These are phyloP conservation scores for Raphanus hybrid DNA, from an alignment of 441 rosid species.

Conservation along the genomic window DNA sequence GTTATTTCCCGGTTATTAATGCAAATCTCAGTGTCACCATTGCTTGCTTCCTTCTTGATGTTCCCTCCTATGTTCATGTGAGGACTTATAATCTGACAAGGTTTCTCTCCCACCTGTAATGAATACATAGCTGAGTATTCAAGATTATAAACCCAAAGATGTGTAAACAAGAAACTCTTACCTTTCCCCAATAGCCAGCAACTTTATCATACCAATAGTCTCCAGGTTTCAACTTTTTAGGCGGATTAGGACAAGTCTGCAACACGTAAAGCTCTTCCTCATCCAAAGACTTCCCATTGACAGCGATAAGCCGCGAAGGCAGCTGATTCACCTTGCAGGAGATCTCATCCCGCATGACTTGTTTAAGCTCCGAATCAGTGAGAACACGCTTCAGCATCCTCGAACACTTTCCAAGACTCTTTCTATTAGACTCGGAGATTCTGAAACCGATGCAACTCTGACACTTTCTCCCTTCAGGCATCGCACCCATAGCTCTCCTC, in stretches of 20 bases:
- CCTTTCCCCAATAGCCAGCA: conserved; percentile 77
- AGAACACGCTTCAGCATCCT: conserved; percentile 53
- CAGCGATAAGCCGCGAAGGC: conserved; percentile 54
- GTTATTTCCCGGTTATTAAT: conserved; percentile 64
- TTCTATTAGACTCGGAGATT: conserved; percentile 53
- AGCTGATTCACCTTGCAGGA: conserved; percentile 58
- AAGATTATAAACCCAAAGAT: background rate
- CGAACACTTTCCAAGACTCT: conserved; percentile 58
- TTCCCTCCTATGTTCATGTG: conserved; percentile 50
- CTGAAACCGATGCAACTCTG: conserved; percentile 55
- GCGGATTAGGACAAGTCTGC: conserved; percentile 62
- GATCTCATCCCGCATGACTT: conserved; percentile 53
- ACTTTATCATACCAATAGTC: conserved; percentile 64
- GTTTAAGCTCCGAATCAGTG: conserved; percentile 48
- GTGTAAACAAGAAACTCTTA: background rate
- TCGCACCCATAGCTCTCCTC: conserved; percentile 70
- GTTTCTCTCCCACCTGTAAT: conserved; percentile 60
- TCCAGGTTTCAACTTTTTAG: conserved; percentile 64
- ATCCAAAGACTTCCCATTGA: conserved; percentile 50
- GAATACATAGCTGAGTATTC: conserved; percentile 20
- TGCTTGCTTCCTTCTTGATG: conserved; percentile 51
- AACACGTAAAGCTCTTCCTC: conserved; percentile 47
- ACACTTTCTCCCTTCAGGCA: conserved; percentile 85
- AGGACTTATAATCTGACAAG: conserved; percentile 61
- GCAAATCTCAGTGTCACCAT: conserved; percentile 53